Conservation (phyloP, 192 early-diverging fungal genomes). For the Gonapodya prolifera region DNA sequence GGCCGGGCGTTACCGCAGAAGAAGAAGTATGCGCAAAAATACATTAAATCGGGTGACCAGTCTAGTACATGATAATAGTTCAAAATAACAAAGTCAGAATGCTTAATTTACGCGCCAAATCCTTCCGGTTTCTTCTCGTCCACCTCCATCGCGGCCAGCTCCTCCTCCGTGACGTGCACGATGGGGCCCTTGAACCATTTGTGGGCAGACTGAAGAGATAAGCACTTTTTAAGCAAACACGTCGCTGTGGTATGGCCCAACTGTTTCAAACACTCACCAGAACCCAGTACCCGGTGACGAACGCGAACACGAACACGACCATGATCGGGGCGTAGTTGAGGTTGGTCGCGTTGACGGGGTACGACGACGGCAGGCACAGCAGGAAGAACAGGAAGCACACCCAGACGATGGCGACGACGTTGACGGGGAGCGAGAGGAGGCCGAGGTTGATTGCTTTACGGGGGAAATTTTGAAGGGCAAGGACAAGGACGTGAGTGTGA, state of each 20-base stretch:
- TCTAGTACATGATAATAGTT: no score
- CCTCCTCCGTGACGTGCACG: neutral
- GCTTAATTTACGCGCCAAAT: no score
- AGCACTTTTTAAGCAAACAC: neutral
- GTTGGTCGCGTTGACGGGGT: neutral
- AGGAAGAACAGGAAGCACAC: neutral
- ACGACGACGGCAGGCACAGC: neutral
- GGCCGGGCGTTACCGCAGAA: no score
- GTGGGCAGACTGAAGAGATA: constrained; percentile 13
- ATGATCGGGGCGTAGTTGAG: constrained; percentile 19
- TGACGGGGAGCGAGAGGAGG: neutral
- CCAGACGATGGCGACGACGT: neutral
- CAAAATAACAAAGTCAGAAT: no score
- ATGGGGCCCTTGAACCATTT: constrained; percentile 23
- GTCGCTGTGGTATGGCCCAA: no score
- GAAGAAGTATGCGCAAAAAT: no score
- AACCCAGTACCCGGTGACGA: constrained; percentile 15
- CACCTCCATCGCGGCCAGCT: neutral
- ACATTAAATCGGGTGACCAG: no score
- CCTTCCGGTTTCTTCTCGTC: no score
- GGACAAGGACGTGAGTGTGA: no score
- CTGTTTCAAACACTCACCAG: no score
- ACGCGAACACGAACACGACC: constrained; percentile 14
- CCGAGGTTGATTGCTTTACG: neutral
- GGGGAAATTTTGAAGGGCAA: no score